These are phyloP conservation scores for Backusella macrospora DNA, from an alignment of 192 early-diverging fungal species.

Conservation along the genomic window DNA sequence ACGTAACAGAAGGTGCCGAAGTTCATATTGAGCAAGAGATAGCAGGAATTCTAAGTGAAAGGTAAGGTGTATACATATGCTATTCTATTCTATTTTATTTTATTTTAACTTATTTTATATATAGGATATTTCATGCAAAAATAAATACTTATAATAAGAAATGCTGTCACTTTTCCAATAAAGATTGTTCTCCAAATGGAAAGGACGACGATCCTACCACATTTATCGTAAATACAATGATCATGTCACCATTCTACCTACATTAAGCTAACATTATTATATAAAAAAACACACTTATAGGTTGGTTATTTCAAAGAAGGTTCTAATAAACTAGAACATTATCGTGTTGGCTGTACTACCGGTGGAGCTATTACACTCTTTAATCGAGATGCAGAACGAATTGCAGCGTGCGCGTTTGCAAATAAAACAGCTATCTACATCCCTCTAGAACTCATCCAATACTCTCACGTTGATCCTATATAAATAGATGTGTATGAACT, in stretches of 20 bases:
- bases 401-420: not conserved
- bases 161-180: slow-evolving; percentile 7
- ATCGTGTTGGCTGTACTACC: not conserved
- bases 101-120: too few relatives aligned
- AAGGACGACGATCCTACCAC: not conserved
- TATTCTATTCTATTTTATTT: too few relatives aligned
- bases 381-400: not conserved
- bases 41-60: too few relatives aligned
- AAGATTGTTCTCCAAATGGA: slow-evolving; percentile 1
- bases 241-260: not conserved
- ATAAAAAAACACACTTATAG: not conserved
- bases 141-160: not conserved
- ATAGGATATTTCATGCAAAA: too few relatives aligned
- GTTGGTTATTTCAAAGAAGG: not conserved
- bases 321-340: not conserved
- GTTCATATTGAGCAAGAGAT: too few relatives aligned
- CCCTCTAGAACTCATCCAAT: not conserved
- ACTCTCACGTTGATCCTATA: too few relatives aligned
- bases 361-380: not conserved
- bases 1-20: too few relatives aligned
- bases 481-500: too few relatives aligned
- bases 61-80: too few relatives aligned
- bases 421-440: not conserved
- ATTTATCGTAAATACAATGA: not conserved
- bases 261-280: not conserved